Evolutionary conservation across 495 filamentous ascomycete genomes (phyloP).

Genomic region (Chaetomium tenue): DNA sequence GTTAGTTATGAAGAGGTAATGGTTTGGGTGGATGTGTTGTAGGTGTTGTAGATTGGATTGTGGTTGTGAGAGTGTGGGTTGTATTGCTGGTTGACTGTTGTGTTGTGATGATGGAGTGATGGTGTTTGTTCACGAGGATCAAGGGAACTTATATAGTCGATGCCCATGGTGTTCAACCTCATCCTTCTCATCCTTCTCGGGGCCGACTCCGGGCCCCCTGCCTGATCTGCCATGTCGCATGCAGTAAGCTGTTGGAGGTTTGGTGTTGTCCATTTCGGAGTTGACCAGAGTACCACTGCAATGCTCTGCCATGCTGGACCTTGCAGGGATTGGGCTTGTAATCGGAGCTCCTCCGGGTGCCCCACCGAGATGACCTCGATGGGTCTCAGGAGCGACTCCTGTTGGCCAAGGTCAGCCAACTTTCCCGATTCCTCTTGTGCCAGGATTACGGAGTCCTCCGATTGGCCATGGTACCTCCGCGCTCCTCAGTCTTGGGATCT

Average conservation of each 20-base stretch:
- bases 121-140: not conserved
- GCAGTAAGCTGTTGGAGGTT: not conserved
- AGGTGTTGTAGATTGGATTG: not conserved
- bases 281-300: not conserved
- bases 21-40: not conserved
- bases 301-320: no score
- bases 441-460: conserved; percentile 2
- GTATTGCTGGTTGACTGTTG: not conserved
- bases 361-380: not conserved
- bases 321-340: not conserved
- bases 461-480: not conserved
- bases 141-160: conserved; percentile 1
- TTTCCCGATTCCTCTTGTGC: not conserved
- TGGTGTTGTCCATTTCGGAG: not conserved
- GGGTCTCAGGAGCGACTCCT: conserved; percentile 2
- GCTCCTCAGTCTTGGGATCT: not conserved
- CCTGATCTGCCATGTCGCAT: not conserved
- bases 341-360: not conserved
- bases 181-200: not conserved
- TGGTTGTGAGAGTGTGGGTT: not conserved
- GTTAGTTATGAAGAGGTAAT: not conserved
- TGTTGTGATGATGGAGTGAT: not conserved
- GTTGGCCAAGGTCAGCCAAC: not conserved
- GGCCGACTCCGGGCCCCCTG: not conserved
- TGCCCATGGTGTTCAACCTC: not conserved